Base-by-base conservation (phyloP, 2,329 filamentous ascomycete species). In the Pyrenochaeta sp. region DNA sequence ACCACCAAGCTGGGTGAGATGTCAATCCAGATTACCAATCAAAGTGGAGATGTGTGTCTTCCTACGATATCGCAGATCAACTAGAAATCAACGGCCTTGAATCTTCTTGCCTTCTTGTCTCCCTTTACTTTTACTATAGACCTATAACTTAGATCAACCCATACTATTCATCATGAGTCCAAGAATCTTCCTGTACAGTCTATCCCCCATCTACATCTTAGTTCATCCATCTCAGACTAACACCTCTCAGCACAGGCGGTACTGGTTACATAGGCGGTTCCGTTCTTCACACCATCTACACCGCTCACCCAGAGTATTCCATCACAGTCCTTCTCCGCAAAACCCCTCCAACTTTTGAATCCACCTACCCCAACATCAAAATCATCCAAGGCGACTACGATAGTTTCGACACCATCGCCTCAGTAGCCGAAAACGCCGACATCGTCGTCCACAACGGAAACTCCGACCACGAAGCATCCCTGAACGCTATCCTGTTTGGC, bases 191-290 rank as follows among this genome's bases (percentile, higher is more conserved):
- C 50, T 74, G 72, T 72, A 65, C 45, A 55, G 13, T n/a, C 40
- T 9, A n/a, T 28, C 4, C 25, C n/a, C 5, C 10, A 8, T 6
- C 19, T 13, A 10, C 13, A 15, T 13, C 12, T 10, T 13, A 3
- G 5, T 19, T 2, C 15, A 30, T 24, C 12, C 5, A 2, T n/a
- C 9, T 27, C 40, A 42, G 7, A 47, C 39, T 36, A 48, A 10
- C 22, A 19, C 8, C 7, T n/a, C 39, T 1, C 28, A 84, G 83
- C 13, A 84, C 82, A 34, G 83, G 83, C 22, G 78, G 72, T 4
- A 84, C 83, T 15, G 83, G 83, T 32, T 86, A 85, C 65, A 84
- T 86, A 47, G 83, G 83, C 5, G 84, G 84, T 32, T 82, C 84
- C 50, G 77, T 80, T 39, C 76, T 86, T n/a, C 80, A 81, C 58